Evolutionary conservation across 257 asterid species (phyloP), one percentile per base, ranked within the genome.

Genomic region (Capsicum chinense): DNA sequence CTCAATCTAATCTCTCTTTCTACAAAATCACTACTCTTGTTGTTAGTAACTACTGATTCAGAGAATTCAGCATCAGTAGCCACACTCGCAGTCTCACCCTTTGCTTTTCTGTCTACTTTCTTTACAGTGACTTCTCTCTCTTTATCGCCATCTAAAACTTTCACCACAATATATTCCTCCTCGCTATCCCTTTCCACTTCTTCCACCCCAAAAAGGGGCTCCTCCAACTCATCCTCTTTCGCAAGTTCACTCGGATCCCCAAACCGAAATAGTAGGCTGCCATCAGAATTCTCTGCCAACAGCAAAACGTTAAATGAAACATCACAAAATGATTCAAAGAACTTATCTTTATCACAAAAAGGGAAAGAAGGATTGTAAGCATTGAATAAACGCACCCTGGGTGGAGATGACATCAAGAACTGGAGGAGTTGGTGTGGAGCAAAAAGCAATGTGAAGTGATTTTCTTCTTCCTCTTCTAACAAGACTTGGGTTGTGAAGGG

Each of bases 241-340:
- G 74, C 86, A 71, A 88, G 81, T 85, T 92, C 91, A 56, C 84
- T 87, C 3, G 93, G 93, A 68, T 94, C 93, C 86, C 97, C 98
- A 87, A 96, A 96, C 88, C 93, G 91, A 89, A 94, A 96, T 88
- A 92, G 52, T 13, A 93, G 1, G 86, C 97, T 94, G 14, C 98
- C 98, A 88, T 96, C 99, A 42, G 91, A 82, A 87, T 88, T 91
- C 89, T 94, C 99, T 96, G 92, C 90, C 93, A 87, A 69, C 64
- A 21, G 82, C 17, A 85, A 83, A 76, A 87, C 87, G 87, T 74
- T 17, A 64, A 70, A 39, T 21, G 54, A 63, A 26, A 79, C 3
- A 0, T 44, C 50, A 50, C 39, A 54, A 26, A 1, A 26, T 26
- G 33, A 44, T 44, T 44, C 7, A 44, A 44, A 44, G 37, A 62